Conservation (phyloP, 768 basidiomycete species). For the Naganishia vaughanmartiniae region DNA sequence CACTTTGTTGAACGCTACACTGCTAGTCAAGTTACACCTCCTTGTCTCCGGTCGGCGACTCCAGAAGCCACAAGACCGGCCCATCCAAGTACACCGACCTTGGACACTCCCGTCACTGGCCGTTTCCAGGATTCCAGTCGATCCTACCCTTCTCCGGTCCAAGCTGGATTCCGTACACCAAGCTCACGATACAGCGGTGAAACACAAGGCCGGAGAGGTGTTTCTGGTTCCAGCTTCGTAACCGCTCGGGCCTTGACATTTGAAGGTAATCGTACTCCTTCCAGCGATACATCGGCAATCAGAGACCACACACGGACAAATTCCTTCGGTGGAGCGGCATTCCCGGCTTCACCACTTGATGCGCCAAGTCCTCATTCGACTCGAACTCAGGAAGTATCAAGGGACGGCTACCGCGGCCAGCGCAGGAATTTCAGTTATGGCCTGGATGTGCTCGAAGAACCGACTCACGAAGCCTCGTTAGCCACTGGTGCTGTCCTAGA, state of each 20-base stretch:
- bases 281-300: too few relatives aligned
- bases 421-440: background rate
- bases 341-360: background rate
- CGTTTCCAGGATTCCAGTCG: background rate
- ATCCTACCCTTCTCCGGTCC: constrained; percentile 16
- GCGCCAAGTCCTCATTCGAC: background rate
- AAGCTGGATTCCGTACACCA: constrained; percentile 18
- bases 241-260: constrained; percentile 6
- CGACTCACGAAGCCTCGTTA: background rate
- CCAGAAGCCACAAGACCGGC: background rate
- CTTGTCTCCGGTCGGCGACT: background rate
- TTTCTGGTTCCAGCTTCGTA: background rate
- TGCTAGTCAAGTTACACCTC: constrained; percentile 10
- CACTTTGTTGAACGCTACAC: background rate
- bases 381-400: background rate
- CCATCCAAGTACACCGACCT: background rate
- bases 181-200: constrained; percentile 17
- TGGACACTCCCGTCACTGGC: background rate
- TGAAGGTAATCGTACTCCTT: background rate
- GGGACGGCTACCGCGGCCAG: background rate
- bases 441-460: background rate
- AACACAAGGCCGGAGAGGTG: background rate
- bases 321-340: background rate
- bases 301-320: background rate
- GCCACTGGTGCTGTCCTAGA: background rate